Conservation (phyloP, 805 yeast species). For the Saccharomycopsis olivae region DNA sequence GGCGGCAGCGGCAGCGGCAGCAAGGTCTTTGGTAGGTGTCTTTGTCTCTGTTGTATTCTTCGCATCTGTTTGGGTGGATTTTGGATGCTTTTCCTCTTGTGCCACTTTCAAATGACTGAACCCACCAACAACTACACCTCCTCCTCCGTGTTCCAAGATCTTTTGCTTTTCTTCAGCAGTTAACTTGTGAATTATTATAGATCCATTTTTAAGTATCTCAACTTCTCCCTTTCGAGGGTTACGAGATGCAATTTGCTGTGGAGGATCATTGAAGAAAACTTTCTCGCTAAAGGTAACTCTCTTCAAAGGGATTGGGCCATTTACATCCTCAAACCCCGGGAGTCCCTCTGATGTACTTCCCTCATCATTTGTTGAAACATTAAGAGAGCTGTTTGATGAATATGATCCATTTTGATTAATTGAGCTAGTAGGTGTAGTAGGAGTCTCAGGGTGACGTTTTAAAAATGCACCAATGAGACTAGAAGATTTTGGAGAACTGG, state of each 20-base stretch:
- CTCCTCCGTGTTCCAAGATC: slow-evolving; percentile 35
- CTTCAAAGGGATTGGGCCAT: slow-evolving; percentile 29
- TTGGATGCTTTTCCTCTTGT: not conserved
- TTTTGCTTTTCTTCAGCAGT: slow-evolving; percentile 43
- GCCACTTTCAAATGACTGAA: slow-evolving; percentile 45
- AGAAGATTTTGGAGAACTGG: not conserved
- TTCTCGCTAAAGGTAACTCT: slow-evolving; percentile 72
- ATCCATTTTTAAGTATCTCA: slow-evolving; percentile 45
- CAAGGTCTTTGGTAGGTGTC: too few relatives aligned
- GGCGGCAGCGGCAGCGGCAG: not conserved
- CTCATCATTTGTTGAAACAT: too few relatives aligned
- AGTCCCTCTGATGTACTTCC: slow-evolving; percentile 19
- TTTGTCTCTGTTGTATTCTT: not conserved
- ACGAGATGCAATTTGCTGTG: slow-evolving; percentile 80
- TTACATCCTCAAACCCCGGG: slow-evolving; percentile 33
- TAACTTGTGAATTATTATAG: slow-evolving; percentile 41
- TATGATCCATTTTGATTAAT: not conserved
- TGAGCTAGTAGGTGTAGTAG: slow-evolving; percentile 9
- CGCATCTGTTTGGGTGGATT: not conserved
- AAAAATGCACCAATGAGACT: slow-evolving; percentile 9
- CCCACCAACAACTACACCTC: slow-evolving; percentile 75
- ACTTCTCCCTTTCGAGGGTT: slow-evolving; percentile 78
- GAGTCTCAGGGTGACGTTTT: slow-evolving; percentile 7
- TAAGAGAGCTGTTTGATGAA: slow-evolving; percentile 1
- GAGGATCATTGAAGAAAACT: slow-evolving; percentile 72